A percentile compares a stretch with the other conserved stretches of the same genome.
These are phyloP conservation scores for Fusarium cicatricum DNA, from an alignment of 2,329 filamentous ascomycete genomes.

Conservation along the genomic window DNA sequence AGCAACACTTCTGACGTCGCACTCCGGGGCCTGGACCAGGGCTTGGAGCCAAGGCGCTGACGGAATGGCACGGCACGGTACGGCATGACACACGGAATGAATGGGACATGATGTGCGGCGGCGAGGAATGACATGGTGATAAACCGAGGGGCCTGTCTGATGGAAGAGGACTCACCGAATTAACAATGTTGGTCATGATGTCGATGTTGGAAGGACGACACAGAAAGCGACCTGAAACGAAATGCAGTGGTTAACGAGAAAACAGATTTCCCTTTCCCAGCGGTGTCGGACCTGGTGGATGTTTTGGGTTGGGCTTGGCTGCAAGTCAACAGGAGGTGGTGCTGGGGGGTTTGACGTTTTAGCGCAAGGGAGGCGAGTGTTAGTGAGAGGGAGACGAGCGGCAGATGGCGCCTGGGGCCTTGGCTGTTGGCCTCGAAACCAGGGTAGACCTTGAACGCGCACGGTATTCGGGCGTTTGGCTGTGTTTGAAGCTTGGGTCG, in stretches of 20 bases:
- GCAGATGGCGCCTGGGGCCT: slow-evolving; percentile 4
- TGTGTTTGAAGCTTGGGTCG: background rate
- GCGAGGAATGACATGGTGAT: slow-evolving; percentile 15
- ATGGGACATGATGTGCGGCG: slow-evolving; percentile 2
- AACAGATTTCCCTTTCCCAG: background rate
- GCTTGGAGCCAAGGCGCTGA: slow-evolving; percentile 19
- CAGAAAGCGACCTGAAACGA: background rate
- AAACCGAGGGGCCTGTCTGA: slow-evolving; percentile 5
- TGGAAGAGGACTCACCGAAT: slow-evolving; percentile 18
- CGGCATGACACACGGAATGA: background rate
- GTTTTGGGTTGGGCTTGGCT: slow-evolving; percentile 1
- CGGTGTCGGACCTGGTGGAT: slow-evolving; percentile 9
- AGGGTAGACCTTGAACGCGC: background rate
- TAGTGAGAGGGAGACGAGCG: slow-evolving; percentile 9
- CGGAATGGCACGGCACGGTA: slow-evolving; percentile 3
- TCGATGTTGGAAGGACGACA: background rate
- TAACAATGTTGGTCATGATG: background rate
- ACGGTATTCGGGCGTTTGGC: background rate
- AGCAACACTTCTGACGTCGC: slow-evolving; percentile 49
- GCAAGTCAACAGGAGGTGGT: slow-evolving; percentile 9
- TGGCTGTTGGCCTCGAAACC: slow-evolving; percentile 9
- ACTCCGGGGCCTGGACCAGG: slow-evolving; percentile 31
- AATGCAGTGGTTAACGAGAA: background rate
- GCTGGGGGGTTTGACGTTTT: slow-evolving; percentile 16
- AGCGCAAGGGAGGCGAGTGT: slow-evolving; percentile 15